Evolutionary conservation across 129 eudicot genomes (phyloP), one percentile per base, ranked within the genome.

Genomic region (Flaveria bidentis): DNA sequence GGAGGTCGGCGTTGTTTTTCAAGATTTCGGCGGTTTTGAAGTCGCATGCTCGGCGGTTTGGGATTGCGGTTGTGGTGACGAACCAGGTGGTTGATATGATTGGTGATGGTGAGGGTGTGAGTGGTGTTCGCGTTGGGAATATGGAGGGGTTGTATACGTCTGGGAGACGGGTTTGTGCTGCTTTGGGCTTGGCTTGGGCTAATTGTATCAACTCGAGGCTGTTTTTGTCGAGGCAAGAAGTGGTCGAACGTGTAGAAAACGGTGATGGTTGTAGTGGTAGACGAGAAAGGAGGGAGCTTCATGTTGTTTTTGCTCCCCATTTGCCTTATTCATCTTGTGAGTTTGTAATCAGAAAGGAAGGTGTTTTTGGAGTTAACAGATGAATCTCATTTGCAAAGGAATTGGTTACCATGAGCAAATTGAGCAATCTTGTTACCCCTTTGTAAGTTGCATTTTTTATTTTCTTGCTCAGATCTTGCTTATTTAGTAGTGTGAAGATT

Each of bases 121-220:
- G 78, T 77, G 88, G 80, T 12, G 45, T 87, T n/a, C 77, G 86
- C 55, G 55, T 91, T 71, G 98, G 99, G 85, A 91, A 94, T 86
- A 44, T 86, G 70, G 84, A 72, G 16, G 53, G 65, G 47, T 42
- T 91, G 87, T 82, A 58, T 62, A 82, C 93, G 10, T 91, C 97
- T 3, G 97, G 99, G 73, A 87, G 99, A 77, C 80, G 85, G 76
- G 96, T 94, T 62, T 82, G 88, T 69, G 88, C 96, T 33, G 93
- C 99, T 18, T 78, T 94, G 78, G 97, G 99, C n/a, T 80, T 94
- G 71, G 76, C 99, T 10, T 94, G 99, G 99, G 90, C 97, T 0
- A 89, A 89, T 66, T 94, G 99, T 81, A 82, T 94, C 33, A 94
- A 94, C 64, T 81, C 88, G 2, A 84, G 99, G 71, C 36, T 94